These are phyloP conservation scores for Pichia sp. DNA, from an alignment of 1,139 yeast species.

Conservation along the genomic window DNA sequence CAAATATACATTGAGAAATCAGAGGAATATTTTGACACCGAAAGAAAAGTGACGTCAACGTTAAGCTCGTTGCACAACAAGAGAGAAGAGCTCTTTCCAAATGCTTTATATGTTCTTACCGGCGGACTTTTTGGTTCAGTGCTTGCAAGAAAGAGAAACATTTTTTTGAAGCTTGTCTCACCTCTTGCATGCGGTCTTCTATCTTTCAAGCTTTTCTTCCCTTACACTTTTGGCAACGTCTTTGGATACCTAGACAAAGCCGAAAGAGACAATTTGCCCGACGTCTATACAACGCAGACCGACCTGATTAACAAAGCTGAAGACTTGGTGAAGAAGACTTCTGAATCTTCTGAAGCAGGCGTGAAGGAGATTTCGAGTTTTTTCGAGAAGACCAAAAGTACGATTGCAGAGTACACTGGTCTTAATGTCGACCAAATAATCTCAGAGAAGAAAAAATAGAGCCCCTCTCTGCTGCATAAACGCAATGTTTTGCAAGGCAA, in stretches of 20 bases:
- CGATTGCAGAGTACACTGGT: constrained; percentile 61
- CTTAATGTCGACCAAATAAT: constrained; percentile 62
- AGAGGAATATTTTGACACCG: constrained; percentile 40
- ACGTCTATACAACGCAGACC: constrained; percentile 62
- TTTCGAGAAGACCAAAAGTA: constrained; percentile 43
- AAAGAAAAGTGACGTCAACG: constrained; percentile 62
- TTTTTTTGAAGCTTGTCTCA: constrained; percentile 51
- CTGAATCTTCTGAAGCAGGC: constrained; percentile 39
- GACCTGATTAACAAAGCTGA: constrained; percentile 45
- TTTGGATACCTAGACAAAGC: constrained; percentile 56
- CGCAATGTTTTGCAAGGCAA: not conserved
- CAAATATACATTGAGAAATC: constrained; percentile 41
- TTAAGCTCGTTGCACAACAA: constrained; percentile 66
- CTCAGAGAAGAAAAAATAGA: constrained; percentile 43
- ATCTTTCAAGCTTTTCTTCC: constrained; percentile 73
- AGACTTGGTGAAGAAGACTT: constrained; percentile 43
- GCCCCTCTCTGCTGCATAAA: not conserved
- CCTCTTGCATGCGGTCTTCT: constrained; percentile 67
- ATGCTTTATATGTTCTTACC: constrained; percentile 62
- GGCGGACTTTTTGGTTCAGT: constrained; percentile 82
- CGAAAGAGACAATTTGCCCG: constrained; percentile 64
- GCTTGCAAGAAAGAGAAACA: constrained; percentile 65
- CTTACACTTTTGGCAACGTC: constrained; percentile 70
- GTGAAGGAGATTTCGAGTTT: constrained; percentile 34
- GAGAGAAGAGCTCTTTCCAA: constrained; percentile 74